These are phyloP conservation scores for Knufia fluminis DNA, from an alignment of 2,329 filamentous ascomycete species.

Conservation along the genomic window DNA sequence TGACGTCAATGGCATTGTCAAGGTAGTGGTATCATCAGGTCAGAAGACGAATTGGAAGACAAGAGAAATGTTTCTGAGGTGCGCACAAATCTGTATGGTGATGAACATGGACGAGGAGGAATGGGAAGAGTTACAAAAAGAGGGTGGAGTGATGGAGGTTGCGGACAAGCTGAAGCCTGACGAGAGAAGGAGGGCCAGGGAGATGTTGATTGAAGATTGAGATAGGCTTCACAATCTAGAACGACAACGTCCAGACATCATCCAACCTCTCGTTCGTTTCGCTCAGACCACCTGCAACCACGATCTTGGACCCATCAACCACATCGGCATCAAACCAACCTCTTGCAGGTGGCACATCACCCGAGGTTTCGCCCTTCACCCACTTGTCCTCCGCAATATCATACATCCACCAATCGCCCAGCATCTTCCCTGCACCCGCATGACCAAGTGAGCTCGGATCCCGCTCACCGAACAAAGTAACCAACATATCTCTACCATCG, in stretches of 20 bases:
- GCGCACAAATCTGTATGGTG: constrained; percentile 72
- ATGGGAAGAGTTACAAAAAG: constrained; percentile 62
- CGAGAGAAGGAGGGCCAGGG: constrained; percentile 64
- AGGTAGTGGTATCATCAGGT: constrained; percentile 39
- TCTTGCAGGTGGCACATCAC: constrained; percentile 30
- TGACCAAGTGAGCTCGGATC: constrained; percentile 47
- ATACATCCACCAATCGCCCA: constrained; percentile 44
- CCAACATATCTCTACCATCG: constrained; percentile 29
- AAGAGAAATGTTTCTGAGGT: constrained; percentile 65
- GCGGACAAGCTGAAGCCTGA: constrained; percentile 61
- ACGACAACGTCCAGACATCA: constrained; percentile 40
- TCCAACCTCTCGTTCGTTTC: constrained; percentile 44
- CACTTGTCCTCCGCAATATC: constrained; percentile 29
- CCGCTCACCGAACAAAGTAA: constrained; percentile 47
- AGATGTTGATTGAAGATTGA: constrained; percentile 34
- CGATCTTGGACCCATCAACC: constrained; percentile 27
- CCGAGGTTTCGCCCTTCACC: constrained; percentile 25
- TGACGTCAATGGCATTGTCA: constrained; percentile 68
- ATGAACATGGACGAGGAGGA: constrained; percentile 95
- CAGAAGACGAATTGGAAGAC: constrained; percentile 57
- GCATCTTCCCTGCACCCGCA: constrained; percentile 48
- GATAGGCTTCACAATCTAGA: constrained; percentile 12
- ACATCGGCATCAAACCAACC: constrained; percentile 49
- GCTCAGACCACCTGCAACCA: constrained; percentile 44
- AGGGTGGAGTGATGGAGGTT: constrained; percentile 40